These are phyloP conservation scores for Xylariomycetidae sp. DNA, from an alignment of 2,329 filamentous ascomycete genomes.

Conservation along the genomic window DNA sequence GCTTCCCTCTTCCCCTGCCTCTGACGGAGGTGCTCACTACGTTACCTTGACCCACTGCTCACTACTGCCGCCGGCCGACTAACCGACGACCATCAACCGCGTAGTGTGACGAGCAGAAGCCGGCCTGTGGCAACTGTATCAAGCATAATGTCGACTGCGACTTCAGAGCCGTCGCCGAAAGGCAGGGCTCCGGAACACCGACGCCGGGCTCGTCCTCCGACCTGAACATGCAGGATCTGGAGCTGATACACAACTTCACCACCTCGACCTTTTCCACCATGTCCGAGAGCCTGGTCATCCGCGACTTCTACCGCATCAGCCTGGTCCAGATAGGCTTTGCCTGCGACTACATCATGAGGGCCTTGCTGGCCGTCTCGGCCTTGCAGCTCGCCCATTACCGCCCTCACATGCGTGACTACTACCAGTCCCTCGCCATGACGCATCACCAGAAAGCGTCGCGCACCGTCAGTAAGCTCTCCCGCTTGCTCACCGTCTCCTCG, in stretches of 20 bases:
- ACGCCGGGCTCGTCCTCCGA: not conserved
- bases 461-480: slow-evolving; percentile 3
- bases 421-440: slow-evolving; percentile 24
- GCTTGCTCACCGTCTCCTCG: not conserved
- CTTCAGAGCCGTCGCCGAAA: slow-evolving; percentile 3
- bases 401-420: slow-evolving; percentile 22
- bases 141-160: slow-evolving; percentile 13
- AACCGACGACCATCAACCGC: not conserved
- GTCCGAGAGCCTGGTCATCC: slow-evolving; percentile 24
- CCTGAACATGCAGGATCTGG: slow-evolving; percentile 29
- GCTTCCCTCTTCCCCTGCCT: too few relatives aligned
- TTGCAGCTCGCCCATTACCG: slow-evolving; percentile 30
- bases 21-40: too few relatives aligned
- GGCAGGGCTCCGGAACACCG: not conserved
- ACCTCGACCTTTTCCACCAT: slow-evolving; percentile 33
- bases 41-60: too few relatives aligned
- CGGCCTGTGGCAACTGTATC: slow-evolving; percentile 11
- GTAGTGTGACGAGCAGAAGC: slow-evolving; percentile 14
- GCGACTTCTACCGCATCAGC: slow-evolving; percentile 30
- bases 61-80: too few relatives aligned
- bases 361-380: slow-evolving; percentile 31
- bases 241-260: slow-evolving; percentile 35
- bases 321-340: slow-evolving; percentile 31
- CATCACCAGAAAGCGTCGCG: slow-evolving; percentile 23
- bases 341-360: slow-evolving; percentile 31